Evolutionary conservation across 208 protist genomes (phyloP), one percentile per base, ranked within the genome.

Genomic region (Trypanosoma platydactyli): DNA sequence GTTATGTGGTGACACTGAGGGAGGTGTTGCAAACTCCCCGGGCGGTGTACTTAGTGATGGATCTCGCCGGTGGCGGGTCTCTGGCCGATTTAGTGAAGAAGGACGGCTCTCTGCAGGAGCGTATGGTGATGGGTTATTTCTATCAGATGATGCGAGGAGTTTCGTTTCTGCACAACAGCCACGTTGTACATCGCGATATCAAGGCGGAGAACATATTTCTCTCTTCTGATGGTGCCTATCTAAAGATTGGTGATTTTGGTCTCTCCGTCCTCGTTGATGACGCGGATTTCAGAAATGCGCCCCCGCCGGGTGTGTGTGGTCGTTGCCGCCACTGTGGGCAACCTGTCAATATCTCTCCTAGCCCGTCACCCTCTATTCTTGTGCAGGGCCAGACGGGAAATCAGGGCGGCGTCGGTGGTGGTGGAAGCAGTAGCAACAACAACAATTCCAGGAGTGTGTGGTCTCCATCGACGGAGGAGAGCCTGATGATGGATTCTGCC

Each of bases 101-200:
- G n/a, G 79, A 76, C 22, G 87, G 83, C 33, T 74, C 80, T 52
- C 97, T 98, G 60, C 60, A 80, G 35, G 95, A 98, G 67, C 40
- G 67, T 11, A 91, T 73, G n/a, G 92, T 91, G 3, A 82, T 94
- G 0, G 46, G 86, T 38, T 98, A 97, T 80, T 98, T 98, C 68
- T 94, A 97, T 62, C 94, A 98, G 79, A 81, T 98, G 12, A 95
- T 98, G 27, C 73, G 79, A 15, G 95, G 92, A 20, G 77, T 98
- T 29, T 66, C 81, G 62, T 98, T 98, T 73, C 97, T 92, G 77
- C 94, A 98, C 73, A 55, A 71, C 22, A 76, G 94, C 63, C 83
- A 88, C 44, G 91, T 97, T 59, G 90, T 87, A 11, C 91, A 96
- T 58, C 80, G 91, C 16, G 96, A 97, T 73, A 58, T 97, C 24